These are phyloP conservation scores for Mrakia blollopis DNA, from an alignment of 768 basidiomycete genomes.

Conservation along the genomic window DNA sequence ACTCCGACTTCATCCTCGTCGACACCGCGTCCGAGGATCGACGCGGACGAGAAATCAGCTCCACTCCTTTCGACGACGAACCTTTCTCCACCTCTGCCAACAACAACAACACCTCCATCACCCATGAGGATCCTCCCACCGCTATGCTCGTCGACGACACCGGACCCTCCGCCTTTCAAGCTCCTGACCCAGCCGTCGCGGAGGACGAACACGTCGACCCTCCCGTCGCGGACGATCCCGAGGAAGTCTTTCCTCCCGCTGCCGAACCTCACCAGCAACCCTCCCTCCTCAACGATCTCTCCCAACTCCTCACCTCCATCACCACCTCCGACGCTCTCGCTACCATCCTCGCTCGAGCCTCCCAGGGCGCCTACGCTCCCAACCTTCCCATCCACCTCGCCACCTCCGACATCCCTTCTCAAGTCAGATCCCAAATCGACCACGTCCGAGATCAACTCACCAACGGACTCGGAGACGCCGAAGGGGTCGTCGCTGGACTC, in stretches of 20 bases:
- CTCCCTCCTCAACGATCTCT: conserved; percentile 24
- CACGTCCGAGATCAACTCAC: not conserved
- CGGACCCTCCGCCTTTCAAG: not conserved
- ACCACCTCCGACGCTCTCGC: conserved; percentile 17
- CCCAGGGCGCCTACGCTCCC: conserved; percentile 17
- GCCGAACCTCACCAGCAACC: not conserved
- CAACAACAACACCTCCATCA: not conserved
- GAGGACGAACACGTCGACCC: too few relatives aligned
- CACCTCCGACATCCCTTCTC: not conserved
- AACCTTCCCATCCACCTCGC: not conserved
- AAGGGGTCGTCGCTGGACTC: not conserved
- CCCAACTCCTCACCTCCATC: conserved; percentile 12
- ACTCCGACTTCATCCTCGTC: not conserved
- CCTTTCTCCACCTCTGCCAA: not conserved
- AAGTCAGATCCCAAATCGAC: not conserved
- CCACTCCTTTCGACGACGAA: not conserved
- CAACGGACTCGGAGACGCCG: not conserved
- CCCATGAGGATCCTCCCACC: not conserved
- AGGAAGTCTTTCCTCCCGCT: not conserved
- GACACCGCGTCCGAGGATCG: not conserved
- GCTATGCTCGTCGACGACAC: not conserved
- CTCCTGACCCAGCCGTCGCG: not conserved
- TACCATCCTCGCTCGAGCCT: conserved; percentile 15
- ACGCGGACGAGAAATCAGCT: not conserved
- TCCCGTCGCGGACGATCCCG: not conserved